Base-by-base conservation (phyloP, 23 red algal species). In the Chondrus crispus region DNA sequence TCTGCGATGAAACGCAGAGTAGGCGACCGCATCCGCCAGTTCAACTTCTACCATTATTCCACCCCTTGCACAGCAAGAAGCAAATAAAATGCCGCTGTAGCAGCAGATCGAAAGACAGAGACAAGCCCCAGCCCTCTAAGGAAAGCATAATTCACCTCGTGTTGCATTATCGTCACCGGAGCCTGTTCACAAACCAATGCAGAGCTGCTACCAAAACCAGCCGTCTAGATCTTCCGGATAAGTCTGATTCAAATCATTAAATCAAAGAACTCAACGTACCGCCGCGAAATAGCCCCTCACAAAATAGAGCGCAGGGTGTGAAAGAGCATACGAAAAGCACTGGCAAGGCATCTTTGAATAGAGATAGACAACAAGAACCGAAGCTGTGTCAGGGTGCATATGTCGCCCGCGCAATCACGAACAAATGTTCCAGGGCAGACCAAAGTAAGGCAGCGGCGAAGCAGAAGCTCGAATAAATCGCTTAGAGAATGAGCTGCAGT, bases 131-230 rank as follows among this genome's bases (percentile, higher is more conserved):
- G 42, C 45, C 8, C 84, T 47, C 35, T 47, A 46, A 12, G 62
- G 57, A 38, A 72, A 87, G 4, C 84, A 47, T 5, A 72, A 42
- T 9, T 73, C 63, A 28, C 38, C 84, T 39, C 62, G 57, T 13
- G 64, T 87, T 71, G 84, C 71, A 14, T 87, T 87, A 49, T 73
- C 84, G 19, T 55, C 77, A 82, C 47, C 66, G n/a, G n/a, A n/a
- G n/a, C n/a, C n/a, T n/a, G n/a, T n/a, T n/a, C n/a, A n/a, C n/a
- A n/a, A n/a, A n/a, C n/a, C n/a, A n/a, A n/a, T n/a, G n/a, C n/a
- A n/a, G n/a, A n/a, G n/a, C n/a, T n/a, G n/a, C n/a, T n/a, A n/a
- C n/a, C n/a, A n/a, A 20, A 54, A 82, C 20, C 26, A 33, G 36
- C 57, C 4, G 50, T n/a, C 5, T 43, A 29, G 51, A 33, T 18